A percentile compares a stretch with the other conserved stretches of the same genome.
Conservation (phyloP, 805 yeast genomes). For the Saturnispora dispora region DNA sequence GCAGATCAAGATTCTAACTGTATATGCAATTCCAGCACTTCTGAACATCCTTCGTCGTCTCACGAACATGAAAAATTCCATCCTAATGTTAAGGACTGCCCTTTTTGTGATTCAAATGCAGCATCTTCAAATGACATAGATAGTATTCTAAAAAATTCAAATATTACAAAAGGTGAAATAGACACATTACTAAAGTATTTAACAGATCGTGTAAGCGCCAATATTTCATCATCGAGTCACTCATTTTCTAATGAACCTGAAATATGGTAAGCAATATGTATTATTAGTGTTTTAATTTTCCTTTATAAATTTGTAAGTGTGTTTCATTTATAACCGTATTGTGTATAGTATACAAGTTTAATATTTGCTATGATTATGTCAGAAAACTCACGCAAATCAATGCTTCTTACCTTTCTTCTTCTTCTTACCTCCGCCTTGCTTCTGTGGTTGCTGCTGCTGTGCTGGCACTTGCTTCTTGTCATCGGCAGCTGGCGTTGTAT, state of each 20-base stretch:
- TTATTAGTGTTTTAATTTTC: neutral
- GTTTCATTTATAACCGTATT: neutral
- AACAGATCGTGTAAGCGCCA: neutral
- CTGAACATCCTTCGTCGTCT: neutral
- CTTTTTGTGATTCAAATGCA: conserved; percentile 3
- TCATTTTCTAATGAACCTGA: neutral
- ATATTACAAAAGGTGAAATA: conserved; percentile 1
- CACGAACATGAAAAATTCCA: neutral
- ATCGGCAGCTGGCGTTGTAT: neutral
- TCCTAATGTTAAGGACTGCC: conserved; percentile 5
- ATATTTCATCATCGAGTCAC: neutral
- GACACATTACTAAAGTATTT: conserved; percentile 2
- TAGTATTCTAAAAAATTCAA: neutral
- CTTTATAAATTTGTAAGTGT: neutral
- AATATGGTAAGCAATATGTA: neutral
- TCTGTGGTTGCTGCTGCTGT: neutral
- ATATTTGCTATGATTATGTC: neutral
- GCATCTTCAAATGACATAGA: neutral
- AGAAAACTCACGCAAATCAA: neutral
- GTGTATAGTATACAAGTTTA: conserved; percentile 7
- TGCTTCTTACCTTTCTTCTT: conserved; percentile 21
- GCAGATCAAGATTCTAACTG: neutral
- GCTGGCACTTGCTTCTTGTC: neutral
- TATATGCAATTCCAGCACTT: neutral
- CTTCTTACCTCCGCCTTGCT: conserved; percentile 9